Percentiles rank a stretch among this genome's conserved stretches.
These are phyloP conservation scores for Chaetomiaceae sp. DNA, from an alignment of 2,329 filamentous ascomycete genomes.

Conservation along the genomic window DNA sequence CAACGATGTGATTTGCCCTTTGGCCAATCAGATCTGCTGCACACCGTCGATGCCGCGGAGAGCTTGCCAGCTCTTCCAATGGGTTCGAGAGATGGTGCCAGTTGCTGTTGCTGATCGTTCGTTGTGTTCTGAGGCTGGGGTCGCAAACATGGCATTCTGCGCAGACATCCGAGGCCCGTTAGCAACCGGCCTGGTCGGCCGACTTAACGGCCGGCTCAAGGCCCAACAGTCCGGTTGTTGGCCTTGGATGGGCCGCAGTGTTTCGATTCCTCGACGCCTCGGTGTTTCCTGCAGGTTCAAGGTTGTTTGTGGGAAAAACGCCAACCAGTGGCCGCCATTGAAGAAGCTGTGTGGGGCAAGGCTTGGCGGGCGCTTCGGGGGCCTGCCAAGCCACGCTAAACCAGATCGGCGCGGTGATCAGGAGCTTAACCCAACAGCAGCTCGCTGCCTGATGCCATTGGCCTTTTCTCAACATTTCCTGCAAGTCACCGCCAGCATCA, in stretches of 20 bases:
- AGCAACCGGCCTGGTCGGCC: neutral
- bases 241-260: neutral
- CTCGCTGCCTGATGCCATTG: conserved; percentile 12
- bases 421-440: conserved; percentile 9
- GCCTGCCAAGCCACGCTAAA: conserved; percentile 13
- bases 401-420: neutral
- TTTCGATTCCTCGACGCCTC: neutral
- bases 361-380: conserved; percentile 22
- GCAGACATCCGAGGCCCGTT: neutral
- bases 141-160: neutral
- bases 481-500: conserved; percentile 10
- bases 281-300: no score
- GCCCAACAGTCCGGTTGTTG: conserved; percentile 8
- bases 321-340: neutral
- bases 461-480: conserved; percentile 9
- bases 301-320: no score
- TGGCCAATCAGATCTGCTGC: neutral
- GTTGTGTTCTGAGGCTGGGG: neutral
- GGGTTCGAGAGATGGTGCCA: neutral
- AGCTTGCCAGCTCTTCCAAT: neutral
- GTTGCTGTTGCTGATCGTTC: neutral
- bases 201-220: neutral
- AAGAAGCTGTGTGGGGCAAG: neutral
- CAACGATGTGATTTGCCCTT: neutral
- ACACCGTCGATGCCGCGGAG: neutral